A percentile compares a stretch with the other conserved stretches of the same genome.
These are phyloP conservation scores for Lactarius hatsudake DNA, from an alignment of 768 basidiomycete genomes.

Conservation along the genomic window DNA sequence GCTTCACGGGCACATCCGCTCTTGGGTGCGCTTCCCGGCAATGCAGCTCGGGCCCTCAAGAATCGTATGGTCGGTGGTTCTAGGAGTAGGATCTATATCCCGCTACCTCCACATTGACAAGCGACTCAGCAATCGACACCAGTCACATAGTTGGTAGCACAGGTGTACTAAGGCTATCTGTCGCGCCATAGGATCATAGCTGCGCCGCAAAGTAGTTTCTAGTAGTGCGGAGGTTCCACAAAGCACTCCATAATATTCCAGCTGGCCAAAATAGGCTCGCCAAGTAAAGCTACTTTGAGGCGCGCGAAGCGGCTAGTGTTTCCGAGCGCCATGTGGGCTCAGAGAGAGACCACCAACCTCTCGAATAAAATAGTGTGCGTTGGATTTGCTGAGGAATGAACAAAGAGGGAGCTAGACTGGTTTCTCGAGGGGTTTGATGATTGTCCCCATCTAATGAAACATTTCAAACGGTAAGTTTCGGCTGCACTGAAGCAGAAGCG, in stretches of 20 bases:
- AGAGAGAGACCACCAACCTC: background rate
- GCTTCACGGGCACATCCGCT: background rate
- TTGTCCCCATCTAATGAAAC: conserved; percentile 55
- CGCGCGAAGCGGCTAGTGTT: background rate
- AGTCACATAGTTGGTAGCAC: background rate
- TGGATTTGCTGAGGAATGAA: background rate
- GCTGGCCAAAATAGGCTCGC: background rate
- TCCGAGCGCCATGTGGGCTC: background rate
- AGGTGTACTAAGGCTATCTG: background rate
- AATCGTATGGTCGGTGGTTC: background rate
- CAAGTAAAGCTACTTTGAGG: background rate
- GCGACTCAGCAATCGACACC: background rate
- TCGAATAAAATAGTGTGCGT: background rate
- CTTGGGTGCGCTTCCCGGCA: background rate
- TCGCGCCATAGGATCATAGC: background rate
- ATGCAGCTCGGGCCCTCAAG: background rate
- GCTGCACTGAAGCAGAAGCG: background rate
- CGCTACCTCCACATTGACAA: background rate
- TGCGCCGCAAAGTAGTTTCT: background rate
- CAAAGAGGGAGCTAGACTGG: conserved; percentile 33
- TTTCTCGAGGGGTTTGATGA: conserved; percentile 70
- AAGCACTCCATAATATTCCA: background rate
- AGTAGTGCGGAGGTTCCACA: background rate
- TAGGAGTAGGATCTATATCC: background rate
- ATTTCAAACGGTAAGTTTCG: background rate